phyloP scores from a whole-genome alignment of 2,329 filamentous ascomycete species.

The Pestalotiopsis sp. region DNA sequence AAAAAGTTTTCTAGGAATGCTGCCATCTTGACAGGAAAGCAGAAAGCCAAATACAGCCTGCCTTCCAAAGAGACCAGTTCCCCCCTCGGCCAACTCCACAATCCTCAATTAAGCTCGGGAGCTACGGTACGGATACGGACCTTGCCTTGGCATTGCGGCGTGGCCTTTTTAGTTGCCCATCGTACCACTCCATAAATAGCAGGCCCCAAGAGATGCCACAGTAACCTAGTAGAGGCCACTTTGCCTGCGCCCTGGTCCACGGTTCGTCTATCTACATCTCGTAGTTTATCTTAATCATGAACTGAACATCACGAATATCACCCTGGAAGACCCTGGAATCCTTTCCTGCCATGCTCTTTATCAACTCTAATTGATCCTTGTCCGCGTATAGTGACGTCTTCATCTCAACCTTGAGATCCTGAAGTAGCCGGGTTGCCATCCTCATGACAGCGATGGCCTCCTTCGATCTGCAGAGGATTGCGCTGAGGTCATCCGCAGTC shows the following conservation, averaged over 20 bases:
- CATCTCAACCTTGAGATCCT: neutral
- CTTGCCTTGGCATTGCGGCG: neutral
- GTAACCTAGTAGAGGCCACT: neutral
- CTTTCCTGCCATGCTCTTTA: neutral
- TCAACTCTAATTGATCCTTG: neutral
- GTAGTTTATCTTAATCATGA: neutral
- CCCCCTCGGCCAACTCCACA: neutral
- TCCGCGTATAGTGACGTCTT: neutral
- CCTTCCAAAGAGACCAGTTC: neutral
- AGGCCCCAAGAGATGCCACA: neutral
- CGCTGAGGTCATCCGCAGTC: neutral
- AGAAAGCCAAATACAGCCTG: neutral
- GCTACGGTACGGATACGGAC: constrained; percentile 2
- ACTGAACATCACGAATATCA: neutral
- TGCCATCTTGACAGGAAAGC: neutral
- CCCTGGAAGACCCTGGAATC: neutral
- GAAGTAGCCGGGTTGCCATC: neutral
- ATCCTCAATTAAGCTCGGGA: neutral
- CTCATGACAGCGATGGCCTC: neutral
- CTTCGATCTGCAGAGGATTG: neutral
- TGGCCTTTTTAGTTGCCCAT: neutral
- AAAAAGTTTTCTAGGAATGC: neutral
- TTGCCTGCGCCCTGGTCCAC: neutral
- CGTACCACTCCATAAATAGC: constrained; percentile 4
- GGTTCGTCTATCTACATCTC: neutral